phyloP scores from a whole-genome alignment of 192 early-diverging fungal species.

The Obelidium mucronatum region DNA sequence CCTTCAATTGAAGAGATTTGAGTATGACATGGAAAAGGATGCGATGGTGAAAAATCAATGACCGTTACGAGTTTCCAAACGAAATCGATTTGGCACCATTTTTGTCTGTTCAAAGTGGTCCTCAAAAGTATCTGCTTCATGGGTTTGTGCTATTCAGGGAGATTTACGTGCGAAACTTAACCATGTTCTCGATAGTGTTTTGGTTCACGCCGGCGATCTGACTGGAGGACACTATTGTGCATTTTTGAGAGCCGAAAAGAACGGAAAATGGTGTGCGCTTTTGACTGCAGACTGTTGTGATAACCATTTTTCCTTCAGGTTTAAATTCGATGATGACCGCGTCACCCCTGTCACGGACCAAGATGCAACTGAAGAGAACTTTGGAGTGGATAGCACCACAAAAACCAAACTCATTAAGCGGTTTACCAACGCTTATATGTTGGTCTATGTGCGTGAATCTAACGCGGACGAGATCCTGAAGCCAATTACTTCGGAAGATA shows the following conservation, averaged over 20 bases:
- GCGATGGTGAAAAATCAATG: constrained; percentile 96
- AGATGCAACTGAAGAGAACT: constrained; percentile 94
- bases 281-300: neutral
- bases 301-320: constrained; percentile 10
- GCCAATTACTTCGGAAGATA: constrained; percentile 70
- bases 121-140: constrained; percentile 83
- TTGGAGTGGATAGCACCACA: constrained; percentile 67
- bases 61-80: constrained; percentile 91
- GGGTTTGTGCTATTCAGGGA: constrained; percentile 65
- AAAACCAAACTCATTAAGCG: constrained; percentile 60
- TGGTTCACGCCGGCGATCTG: constrained; percentile 94
- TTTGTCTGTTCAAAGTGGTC: constrained; percentile 66
- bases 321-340: constrained; percentile 94
- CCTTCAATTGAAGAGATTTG: constrained; percentile 95
- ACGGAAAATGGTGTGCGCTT: constrained; percentile 77
- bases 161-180: neutral
- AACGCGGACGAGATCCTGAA: constrained; percentile 75
- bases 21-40: constrained; percentile 93
- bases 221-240: constrained; percentile 96
- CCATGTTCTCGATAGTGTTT: constrained; percentile 70
- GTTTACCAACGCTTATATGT: constrained; percentile 98
- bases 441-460: constrained; percentile 92
- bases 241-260: constrained; percentile 80
- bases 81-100: constrained; percentile 87
- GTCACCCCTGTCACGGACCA: constrained; percentile 79